Percentiles rank a stretch among this genome's conserved stretches.
These are phyloP conservation scores for Capniomyces stellatus DNA, from an alignment of 371 early-diverging fungal species.

Conservation along the genomic window DNA sequence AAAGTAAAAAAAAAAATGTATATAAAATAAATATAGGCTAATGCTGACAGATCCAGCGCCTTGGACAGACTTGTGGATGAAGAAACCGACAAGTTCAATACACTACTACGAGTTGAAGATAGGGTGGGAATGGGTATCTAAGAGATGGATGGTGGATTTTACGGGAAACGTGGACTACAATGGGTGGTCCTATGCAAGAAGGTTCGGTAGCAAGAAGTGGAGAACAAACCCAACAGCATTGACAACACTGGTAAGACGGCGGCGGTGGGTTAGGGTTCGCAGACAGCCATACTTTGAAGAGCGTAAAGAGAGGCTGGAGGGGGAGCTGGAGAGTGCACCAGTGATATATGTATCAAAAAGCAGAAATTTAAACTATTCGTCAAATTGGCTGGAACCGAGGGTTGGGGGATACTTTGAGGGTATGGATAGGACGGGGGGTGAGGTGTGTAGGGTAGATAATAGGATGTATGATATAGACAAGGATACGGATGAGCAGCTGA, in stretches of 20 bases:
- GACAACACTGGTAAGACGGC: background rate
- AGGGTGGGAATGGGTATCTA: conserved; percentile 23
- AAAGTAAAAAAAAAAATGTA: too few relatives aligned
- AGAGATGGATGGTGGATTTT: conserved; percentile 25
- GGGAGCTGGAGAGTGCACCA: too few relatives aligned
- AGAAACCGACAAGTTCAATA: conserved; percentile 17
- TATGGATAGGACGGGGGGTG: too few relatives aligned
- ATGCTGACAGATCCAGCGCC: conserved; percentile 21
- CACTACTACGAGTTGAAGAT: conserved; percentile 23
- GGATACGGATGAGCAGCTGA: too few relatives aligned
- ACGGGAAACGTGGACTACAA: conserved; percentile 22
- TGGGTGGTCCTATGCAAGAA: conserved; percentile 22
- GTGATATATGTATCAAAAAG: too few relatives aligned
- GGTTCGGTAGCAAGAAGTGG: conserved; percentile 6
- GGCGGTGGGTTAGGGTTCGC: background rate
- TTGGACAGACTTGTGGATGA: conserved; percentile 20
- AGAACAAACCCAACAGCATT: background rate
- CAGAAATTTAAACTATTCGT: too few relatives aligned
- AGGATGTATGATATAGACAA: too few relatives aligned
- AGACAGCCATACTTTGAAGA: too few relatives aligned
- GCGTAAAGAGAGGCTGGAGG: too few relatives aligned
- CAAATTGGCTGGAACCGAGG: too few relatives aligned
- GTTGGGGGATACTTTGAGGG: too few relatives aligned
- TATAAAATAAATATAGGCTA: conserved; percentile 12
- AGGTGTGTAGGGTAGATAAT: too few relatives aligned